These are phyloP conservation scores for Sarocladium strictum DNA, from an alignment of 2,329 filamentous ascomycete genomes.

Conservation along the genomic window DNA sequence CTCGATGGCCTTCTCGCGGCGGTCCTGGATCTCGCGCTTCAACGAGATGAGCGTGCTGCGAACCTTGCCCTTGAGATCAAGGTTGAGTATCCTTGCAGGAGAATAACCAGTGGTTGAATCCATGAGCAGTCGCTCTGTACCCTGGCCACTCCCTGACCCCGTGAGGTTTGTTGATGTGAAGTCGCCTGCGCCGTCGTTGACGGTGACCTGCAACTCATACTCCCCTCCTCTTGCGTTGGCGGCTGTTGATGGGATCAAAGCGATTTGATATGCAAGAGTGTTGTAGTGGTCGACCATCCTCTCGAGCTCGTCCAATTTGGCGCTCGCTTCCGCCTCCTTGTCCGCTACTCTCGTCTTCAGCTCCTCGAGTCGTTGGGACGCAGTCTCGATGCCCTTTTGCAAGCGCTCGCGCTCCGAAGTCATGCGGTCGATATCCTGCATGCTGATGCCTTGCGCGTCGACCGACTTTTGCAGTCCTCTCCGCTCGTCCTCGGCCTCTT, in stretches of 20 bases:
- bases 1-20: conserved; percentile 75
- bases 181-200: conserved; percentile 65
- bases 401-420: conserved; percentile 89
- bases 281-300: conserved; percentile 87
- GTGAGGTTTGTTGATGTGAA: conserved; percentile 60
- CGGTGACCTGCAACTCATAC: conserved; percentile 78
- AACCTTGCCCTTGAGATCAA: conserved; percentile 78
- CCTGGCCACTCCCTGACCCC: conserved; percentile 13
- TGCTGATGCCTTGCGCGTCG: conserved; percentile 89
- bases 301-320: conserved; percentile 88
- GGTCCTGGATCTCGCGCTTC: conserved; percentile 87
- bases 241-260: conserved; percentile 78
- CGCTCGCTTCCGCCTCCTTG: conserved; percentile 80
- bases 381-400: conserved; percentile 79
- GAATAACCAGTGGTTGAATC: conserved; percentile 84
- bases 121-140: conserved; percentile 68
- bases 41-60: conserved; percentile 73
- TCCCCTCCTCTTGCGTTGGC: conserved; percentile 79
- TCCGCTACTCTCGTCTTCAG: conserved; percentile 76
- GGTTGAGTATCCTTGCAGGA: conserved; percentile 78
- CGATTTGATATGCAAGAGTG: conserved; percentile 87
- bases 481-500: conserved; percentile 77
- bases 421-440: conserved; percentile 99
- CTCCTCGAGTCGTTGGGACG: conserved; percentile 72
- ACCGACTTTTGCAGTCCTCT: conserved; percentile 75